Evolutionary conservation across 2,329 filamentous ascomycete species (phyloP), one percentile per base, ranked within the genome.

Genomic region (Tolypocladium capitatum): DNA sequence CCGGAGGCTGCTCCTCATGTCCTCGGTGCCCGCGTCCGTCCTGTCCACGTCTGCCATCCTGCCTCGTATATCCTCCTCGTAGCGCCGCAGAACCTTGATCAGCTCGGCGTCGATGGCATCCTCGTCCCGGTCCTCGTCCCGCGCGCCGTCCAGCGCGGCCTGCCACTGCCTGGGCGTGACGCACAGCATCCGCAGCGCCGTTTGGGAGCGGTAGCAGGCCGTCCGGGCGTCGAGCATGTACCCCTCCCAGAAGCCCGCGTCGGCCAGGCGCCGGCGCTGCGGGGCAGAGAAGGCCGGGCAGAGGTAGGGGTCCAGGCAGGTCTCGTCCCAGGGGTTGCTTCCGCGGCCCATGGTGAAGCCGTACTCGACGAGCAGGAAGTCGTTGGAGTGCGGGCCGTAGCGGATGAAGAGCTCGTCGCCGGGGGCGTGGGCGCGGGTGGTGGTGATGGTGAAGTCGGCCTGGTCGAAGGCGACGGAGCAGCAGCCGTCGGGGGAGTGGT

Each of bases 301-400:
- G 34, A 78, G 47, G n/a, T 66, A 67, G 2, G 69, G 65, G 49
- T 78, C 73, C 3, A 78, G 60, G 11, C 58, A 59, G 2, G 68
- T 63, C 57, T 75, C 73, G 44, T 78, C 75, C 68, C 71, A 76
- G n/a, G 62, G 57, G 55, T 78, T 77, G 24, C 58, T 76, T 20
- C 58, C 70, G 24, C 53, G 51, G 10, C 52, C 54, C 21, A 73
- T 60, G n/a, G 69, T 61, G 55, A 76, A 76, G 24, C 73, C 73
- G 56, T 76, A 88, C 64, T 88, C 84, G 0, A 78, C 74, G 2
- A 88, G 74, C 20, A 89, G 62, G 51, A 84, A 80, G 59, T 87
- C 84, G 54, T 85, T 85, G 43, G 72, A 73, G 60, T 88, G 84
- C 3, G 72, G 60, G 10, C 84, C 84, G 58, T 89, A 89, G 45